phyloP scores from a whole-genome alignment of 306 rosid genomes.

The Dryas alaskensis region DNA sequence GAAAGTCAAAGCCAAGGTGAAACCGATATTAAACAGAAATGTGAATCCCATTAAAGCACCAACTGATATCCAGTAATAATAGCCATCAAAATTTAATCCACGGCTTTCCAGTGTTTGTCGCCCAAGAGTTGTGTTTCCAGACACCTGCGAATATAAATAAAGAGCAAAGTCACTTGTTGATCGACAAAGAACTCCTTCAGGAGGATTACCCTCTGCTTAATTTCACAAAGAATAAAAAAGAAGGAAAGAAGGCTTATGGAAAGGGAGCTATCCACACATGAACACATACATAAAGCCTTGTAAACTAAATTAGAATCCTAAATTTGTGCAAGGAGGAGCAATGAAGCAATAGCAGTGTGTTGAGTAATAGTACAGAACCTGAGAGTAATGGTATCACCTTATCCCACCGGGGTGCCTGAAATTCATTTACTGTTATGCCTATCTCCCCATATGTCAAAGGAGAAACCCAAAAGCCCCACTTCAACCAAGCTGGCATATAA shows the following conservation, averaged over 20 bases:
- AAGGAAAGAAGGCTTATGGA: background rate
- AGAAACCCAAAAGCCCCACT: constrained; percentile 38
- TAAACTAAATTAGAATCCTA: background rate
- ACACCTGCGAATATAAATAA: constrained; percentile 13
- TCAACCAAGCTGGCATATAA: constrained; percentile 37
- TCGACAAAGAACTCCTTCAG: background rate
- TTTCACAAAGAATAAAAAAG: background rate
- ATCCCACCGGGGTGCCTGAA: constrained; percentile 31
- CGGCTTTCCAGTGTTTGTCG: constrained; percentile 35
- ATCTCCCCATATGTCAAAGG: constrained; percentile 38
- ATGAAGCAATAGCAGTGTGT: background rate
- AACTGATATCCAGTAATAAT: constrained; percentile 49
- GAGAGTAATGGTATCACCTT: constrained; percentile 17
- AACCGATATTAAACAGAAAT: constrained; percentile 40
- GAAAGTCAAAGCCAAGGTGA: constrained; percentile 38
- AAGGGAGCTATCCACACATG: background rate
- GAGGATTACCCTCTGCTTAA: background rate
- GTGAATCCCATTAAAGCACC: constrained; percentile 44
- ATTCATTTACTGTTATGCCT: constrained; percentile 36
- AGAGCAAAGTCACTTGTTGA: background rate
- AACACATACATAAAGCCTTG: background rate
- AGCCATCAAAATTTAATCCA: constrained; percentile 34
- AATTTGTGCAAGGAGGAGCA: background rate
- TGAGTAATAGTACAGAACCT: background rate
- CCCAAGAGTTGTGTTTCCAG: constrained; percentile 35